Evolutionary conservation across 2,329 filamentous ascomycete genomes (phyloP), one percentile per base, ranked within the genome.

Genomic region (Laburnicola sp.): DNA sequence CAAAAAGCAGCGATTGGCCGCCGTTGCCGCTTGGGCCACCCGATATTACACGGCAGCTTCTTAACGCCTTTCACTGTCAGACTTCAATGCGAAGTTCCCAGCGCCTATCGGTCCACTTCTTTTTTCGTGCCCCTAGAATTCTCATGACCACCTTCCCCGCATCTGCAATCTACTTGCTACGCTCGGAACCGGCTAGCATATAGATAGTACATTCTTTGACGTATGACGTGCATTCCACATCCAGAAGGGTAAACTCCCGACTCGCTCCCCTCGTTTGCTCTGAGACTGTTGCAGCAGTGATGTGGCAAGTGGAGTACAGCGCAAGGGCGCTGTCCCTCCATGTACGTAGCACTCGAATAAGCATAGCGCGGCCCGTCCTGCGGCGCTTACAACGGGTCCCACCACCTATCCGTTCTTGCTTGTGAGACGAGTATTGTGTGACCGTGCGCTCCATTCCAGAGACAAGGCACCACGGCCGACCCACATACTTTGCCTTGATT

Each of bases 1-100:
- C 31, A 6, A 30, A 37, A 37, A 11, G 28, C 43, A 40, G 31
- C 48, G 44, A 54, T 51, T 57, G 54, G 53, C 28, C 21, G 6
- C 8, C 6, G 25, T 16, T 9, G 16, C 31, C 45, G 37, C 45
- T 49, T 44, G 32, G 47, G 28, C 48, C 28, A 26, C 9, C 16
- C 30, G 28, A 27, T 30, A 39, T 37, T 26, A 40, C 37, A 50
- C 32, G 30, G 30, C 25, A 51, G 26, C 54, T 53, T 36, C 32
- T 37, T 26, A 11, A 43, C n/a, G 16, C 40, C 28, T 43, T 26
- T 26, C 16, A 16, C 16, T 16, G 16, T 16, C 16, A 16, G 16
- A 16, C 16, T 16, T 16, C 16, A 16, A 16, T 16, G 16, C 16
- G 16, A 16, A 16, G 16, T 16, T 16, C 16, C 16, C 16, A 16